phyloP scores from a whole-genome alignment of 495 filamentous ascomycete genomes.

The Neurospora pannonica region DNA sequence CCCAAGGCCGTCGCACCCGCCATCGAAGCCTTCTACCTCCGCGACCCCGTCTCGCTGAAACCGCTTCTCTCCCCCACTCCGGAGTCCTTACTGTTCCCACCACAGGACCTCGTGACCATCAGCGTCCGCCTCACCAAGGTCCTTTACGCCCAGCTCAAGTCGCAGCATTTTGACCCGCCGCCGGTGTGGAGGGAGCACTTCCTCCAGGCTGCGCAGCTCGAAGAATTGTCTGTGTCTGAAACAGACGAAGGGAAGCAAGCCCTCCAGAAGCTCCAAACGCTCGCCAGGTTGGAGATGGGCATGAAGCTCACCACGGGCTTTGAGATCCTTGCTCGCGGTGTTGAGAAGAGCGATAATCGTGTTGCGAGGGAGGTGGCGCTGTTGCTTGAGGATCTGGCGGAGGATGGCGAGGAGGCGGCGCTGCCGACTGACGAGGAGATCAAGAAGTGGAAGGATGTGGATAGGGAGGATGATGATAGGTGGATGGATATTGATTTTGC shows the following conservation, averaged over 20 bases:
- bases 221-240: not conserved
- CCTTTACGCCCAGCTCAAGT: constrained; percentile 82
- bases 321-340: constrained; percentile 70
- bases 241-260: not conserved
- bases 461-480: constrained; percentile 65
- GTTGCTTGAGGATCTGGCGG: constrained; percentile 58
- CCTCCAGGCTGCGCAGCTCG: constrained; percentile 14
- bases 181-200: constrained; percentile 44
- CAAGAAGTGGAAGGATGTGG: constrained; percentile 48
- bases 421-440: constrained; percentile 72
- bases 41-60: constrained; percentile 71
- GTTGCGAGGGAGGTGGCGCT: constrained; percentile 63
- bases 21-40: constrained; percentile 84
- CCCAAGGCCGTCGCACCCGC: constrained; percentile 71
- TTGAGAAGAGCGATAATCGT: constrained; percentile 54
- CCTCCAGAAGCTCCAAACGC: constrained; percentile 22
- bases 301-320: constrained; percentile 88
- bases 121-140: constrained; percentile 76
- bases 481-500: constrained; percentile 91
- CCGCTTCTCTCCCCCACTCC: constrained; percentile 45
- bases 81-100: constrained; percentile 47
- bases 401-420: constrained; percentile 40
- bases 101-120: constrained; percentile 67
- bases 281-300: constrained; percentile 56
- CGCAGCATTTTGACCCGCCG: constrained; percentile 73